Conservation (phyloP, 129 eudicot genomes). For the Tanacetum coccineum region DNA sequence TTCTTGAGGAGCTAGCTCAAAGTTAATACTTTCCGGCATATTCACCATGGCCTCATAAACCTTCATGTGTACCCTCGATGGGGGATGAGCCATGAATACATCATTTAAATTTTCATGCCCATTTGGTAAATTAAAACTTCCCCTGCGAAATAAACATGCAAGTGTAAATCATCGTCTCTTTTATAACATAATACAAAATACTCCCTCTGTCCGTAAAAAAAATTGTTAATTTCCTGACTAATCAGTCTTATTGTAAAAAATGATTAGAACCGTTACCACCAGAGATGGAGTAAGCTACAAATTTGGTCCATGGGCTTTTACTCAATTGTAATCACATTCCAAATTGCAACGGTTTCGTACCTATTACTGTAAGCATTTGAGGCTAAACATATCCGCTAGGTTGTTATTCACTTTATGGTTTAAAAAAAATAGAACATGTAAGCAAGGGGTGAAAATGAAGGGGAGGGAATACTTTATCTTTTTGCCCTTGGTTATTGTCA, state of each 20-base stretch:
- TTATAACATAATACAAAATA: slow-evolving; percentile 6
- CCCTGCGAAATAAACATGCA: slow-evolving; percentile 39
- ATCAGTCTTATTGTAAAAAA: neutral
- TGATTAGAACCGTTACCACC: neutral
- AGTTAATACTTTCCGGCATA: slow-evolving; percentile 55
- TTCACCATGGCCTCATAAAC: slow-evolving; percentile 37
- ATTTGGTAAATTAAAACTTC: slow-evolving; percentile 41
- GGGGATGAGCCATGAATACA: slow-evolving; percentile 55
- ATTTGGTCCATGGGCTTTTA: too few species aligned
- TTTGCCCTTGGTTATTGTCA: slow-evolving; percentile 7
- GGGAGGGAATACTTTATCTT: neutral
- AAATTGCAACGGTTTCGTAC: neutral
- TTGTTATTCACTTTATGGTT: neutral
- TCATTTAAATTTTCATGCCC: slow-evolving; percentile 20
- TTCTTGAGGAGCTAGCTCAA: slow-evolving; percentile 38
- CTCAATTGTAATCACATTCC: neutral
- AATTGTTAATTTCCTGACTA: neutral
- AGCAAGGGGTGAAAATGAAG: slow-evolving; percentile 8
- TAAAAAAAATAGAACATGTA: neutral
- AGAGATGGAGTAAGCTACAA: neutral
- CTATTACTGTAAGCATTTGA: neutral
- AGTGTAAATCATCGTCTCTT: slow-evolving; percentile 13
- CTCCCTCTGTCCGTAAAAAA: neutral
- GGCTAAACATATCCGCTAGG: neutral
- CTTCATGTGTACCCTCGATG: slow-evolving; percentile 39